Percentiles rank a stretch among this genome's conserved stretches.
Conservation (phyloP, 2,329 filamentous ascomycete genomes). For the Trichophyton schoenleinii region DNA sequence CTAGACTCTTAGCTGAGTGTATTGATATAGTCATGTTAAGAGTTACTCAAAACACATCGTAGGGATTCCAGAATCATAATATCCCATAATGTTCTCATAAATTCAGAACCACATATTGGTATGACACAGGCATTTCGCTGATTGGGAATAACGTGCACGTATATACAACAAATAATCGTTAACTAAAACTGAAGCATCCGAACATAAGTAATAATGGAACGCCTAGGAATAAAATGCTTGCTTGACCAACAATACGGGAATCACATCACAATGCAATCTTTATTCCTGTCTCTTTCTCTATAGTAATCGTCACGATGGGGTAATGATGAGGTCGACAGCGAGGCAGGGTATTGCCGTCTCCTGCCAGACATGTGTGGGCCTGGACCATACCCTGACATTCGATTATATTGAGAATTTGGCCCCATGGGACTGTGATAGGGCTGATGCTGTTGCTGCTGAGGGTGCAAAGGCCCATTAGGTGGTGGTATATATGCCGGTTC, state of each 20-base stretch:
- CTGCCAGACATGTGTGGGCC: slow-evolving; percentile 4
- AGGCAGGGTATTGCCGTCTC: slow-evolving; percentile 11
- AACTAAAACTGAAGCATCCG: neutral
- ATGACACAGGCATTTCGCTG: neutral
- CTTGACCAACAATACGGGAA: neutral
- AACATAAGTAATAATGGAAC: neutral
- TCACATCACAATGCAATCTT: slow-evolving; percentile 7
- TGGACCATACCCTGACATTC: neutral
- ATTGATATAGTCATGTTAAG: neutral
- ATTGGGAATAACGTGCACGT: neutral
- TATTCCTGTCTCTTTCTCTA: slow-evolving; percentile 14
- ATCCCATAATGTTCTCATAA: neutral
- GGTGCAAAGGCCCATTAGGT: slow-evolving; percentile 14
- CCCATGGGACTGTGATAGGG: neutral
- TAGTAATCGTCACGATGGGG: slow-evolving; percentile 14
- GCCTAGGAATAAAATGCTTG: neutral
- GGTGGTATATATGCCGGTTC: slow-evolving; percentile 45
- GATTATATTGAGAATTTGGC: neutral
- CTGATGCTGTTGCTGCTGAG: neutral
- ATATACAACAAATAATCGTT: neutral
- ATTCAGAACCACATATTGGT: neutral
- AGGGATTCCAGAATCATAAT: too few species aligned
- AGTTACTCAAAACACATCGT: too few species aligned
- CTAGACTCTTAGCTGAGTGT: too few species aligned
- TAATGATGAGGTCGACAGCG: slow-evolving; percentile 7